Conservation (phyloP, 805 yeast species). For the Candida suzukii region DNA sequence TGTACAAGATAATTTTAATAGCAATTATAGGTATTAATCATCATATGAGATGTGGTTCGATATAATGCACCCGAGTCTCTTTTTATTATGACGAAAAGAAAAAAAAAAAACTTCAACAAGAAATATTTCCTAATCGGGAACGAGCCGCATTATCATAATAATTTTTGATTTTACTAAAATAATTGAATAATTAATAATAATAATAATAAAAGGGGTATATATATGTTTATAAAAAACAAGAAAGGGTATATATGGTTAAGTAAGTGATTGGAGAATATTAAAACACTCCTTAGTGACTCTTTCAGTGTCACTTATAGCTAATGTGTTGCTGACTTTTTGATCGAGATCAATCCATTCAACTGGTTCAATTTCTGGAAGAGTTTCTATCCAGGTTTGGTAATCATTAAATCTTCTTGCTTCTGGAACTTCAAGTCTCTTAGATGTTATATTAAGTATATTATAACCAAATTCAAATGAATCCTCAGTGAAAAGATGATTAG, state of each 20-base stretch:
- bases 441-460: background rate
- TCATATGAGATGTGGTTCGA: no score
- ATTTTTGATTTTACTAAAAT: no score
- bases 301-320: background rate
- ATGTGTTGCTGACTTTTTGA: conserved; percentile 3
- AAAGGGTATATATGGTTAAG: conserved; percentile 3
- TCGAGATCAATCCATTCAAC: conserved; percentile 22
- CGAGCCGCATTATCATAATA: no score
- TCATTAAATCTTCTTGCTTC: conserved; percentile 31
- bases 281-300: background rate
- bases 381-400: conserved; percentile 41
- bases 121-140: no score
- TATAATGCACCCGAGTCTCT: no score
- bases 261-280: conserved; percentile 1
- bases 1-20: no score
- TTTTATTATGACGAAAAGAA: no score
- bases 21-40: no score
- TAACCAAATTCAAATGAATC: conserved; percentile 31
- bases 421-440: conserved; percentile 33
- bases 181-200: no score
- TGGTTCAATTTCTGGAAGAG: conserved; percentile 44
- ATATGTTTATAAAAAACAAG: no score
- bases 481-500: conserved; percentile 29
- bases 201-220: no score
- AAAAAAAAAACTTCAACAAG: no score